A percentile compares a stretch with the other conserved stretches of the same genome.
These are phyloP conservation scores for Sphagnurus paluster DNA, from an alignment of 1,284 basidiomycete species.

Conservation along the genomic window DNA sequence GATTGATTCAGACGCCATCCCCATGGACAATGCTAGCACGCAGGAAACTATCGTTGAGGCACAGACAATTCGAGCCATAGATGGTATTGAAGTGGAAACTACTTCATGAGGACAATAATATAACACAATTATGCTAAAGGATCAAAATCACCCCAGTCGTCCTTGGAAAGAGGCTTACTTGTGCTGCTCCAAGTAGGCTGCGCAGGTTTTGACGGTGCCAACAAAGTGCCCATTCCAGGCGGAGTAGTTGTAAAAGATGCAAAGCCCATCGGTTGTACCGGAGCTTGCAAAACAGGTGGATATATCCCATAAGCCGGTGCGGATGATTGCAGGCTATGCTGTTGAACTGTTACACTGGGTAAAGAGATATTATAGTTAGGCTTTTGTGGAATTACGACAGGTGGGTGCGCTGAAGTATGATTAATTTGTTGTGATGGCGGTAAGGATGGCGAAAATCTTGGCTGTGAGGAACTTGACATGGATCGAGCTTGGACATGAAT, in stretches of 20 bases:
- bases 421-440: constrained; percentile 4
- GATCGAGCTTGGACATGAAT: constrained; percentile 5
- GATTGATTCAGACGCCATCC: constrained; percentile 50
- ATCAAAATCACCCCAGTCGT: constrained; percentile 81
- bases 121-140: constrained; percentile 43
- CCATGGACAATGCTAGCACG: constrained; percentile 27
- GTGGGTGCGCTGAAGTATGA: constrained; percentile 4
- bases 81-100: constrained; percentile 53
- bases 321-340: constrained; percentile 13
- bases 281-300: constrained; percentile 10
- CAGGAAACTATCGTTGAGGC: constrained; percentile 58
- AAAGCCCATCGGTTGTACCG: constrained; percentile 18
- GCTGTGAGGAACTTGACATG: neutral
- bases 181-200: constrained; percentile 46
- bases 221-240: constrained; percentile 48
- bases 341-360: constrained; percentile 22
- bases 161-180: constrained; percentile 52
- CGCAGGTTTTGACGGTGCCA: constrained; percentile 59
- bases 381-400: constrained; percentile 4
- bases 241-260: constrained; percentile 25
- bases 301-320: constrained; percentile 14
- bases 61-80: constrained; percentile 42
- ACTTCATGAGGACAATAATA: constrained; percentile 21
- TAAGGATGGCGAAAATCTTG: constrained; percentile 1
- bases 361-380: constrained; percentile 40